phyloP scores from a whole-genome alignment of 352 stramenopile species.

The Globisporangium spinosum region DNA sequence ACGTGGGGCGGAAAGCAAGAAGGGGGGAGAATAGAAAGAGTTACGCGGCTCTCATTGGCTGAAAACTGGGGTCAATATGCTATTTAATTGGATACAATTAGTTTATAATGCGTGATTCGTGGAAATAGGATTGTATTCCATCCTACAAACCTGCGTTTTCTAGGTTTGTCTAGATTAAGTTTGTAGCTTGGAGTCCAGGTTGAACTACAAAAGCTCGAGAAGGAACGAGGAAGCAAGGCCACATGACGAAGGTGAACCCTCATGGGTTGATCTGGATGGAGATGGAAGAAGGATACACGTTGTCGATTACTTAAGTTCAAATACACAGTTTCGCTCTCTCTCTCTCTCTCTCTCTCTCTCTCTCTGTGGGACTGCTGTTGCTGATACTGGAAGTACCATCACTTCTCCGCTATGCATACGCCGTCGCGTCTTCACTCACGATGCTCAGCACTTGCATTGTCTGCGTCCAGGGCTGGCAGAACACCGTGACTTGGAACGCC shows the following conservation, averaged over 20 bases:
- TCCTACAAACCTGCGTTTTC: background rate
- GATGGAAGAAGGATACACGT: background rate
- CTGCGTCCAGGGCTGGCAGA: conserved; percentile 47
- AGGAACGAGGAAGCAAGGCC: background rate
- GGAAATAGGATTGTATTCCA: background rate
- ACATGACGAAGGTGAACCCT: background rate
- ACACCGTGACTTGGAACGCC: conserved; percentile 41
- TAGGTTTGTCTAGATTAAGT: background rate
- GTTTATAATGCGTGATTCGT: background rate
- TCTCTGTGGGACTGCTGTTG: background rate
- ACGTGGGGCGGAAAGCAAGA: conserved; percentile 1
- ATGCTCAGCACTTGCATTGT: conserved; percentile 37
- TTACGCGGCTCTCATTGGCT: background rate
- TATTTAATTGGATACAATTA: background rate
- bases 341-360: background rate
- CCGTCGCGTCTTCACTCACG: conserved; percentile 7
- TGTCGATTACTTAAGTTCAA: background rate
- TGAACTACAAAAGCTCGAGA: background rate
- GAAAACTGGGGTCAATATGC: background rate
- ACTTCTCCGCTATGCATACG: background rate
- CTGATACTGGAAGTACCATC: background rate
- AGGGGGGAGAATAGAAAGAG: background rate
- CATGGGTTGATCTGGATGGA: background rate
- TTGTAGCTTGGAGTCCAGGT: background rate
- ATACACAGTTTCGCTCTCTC: background rate